Evolutionary conservation across 257 asterid genomes (phyloP).

Genomic region (Ophiorrhiza pumila): DNA sequence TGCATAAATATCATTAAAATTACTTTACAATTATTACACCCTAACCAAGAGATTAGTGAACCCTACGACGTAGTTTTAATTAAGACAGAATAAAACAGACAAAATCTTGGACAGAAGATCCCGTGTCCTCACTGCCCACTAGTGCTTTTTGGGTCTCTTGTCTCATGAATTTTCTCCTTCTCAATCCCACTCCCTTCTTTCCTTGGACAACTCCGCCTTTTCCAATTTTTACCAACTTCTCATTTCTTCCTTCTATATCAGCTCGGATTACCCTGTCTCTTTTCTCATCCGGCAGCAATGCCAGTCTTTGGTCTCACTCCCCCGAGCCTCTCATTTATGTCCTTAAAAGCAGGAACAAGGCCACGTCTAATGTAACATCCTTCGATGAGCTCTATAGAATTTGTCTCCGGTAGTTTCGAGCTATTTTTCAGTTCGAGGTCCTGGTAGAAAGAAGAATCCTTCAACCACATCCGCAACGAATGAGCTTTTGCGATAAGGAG

Average conservation of each 20-base stretch:
- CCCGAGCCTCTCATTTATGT: slow-evolving; percentile 79
- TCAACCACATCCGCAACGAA: slow-evolving; percentile 84
- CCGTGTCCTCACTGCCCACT: no score
- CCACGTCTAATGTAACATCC: slow-evolving; percentile 90
- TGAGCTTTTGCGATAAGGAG: slow-evolving; percentile 81
- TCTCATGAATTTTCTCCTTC: slow-evolving; percentile 36
- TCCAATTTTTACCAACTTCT: slow-evolving; percentile 54
- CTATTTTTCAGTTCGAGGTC: slow-evolving; percentile 87
- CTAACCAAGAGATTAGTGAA: no score
- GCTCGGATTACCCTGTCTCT: slow-evolving; percentile 58
- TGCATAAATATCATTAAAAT: no score
- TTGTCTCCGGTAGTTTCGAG: slow-evolving; percentile 51
- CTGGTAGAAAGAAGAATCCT: slow-evolving; percentile 86
- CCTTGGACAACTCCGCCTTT: slow-evolving; percentile 28
- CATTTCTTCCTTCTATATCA: slow-evolving; percentile 60
- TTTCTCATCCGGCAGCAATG: slow-evolving; percentile 71
- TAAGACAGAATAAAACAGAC: no score
- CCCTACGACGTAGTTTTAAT: no score
- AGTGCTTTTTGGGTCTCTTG: no score
- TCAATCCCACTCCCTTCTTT: slow-evolving; percentile 29
- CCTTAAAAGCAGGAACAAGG: slow-evolving; percentile 85
- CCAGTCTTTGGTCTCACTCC: slow-evolving; percentile 75
- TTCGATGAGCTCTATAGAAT: slow-evolving; percentile 82
- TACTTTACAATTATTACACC: no score
- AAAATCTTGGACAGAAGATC: no score